phyloP scores from a whole-genome alignment of 2,329 filamentous ascomycete species.

The Xylariales sp. region DNA sequence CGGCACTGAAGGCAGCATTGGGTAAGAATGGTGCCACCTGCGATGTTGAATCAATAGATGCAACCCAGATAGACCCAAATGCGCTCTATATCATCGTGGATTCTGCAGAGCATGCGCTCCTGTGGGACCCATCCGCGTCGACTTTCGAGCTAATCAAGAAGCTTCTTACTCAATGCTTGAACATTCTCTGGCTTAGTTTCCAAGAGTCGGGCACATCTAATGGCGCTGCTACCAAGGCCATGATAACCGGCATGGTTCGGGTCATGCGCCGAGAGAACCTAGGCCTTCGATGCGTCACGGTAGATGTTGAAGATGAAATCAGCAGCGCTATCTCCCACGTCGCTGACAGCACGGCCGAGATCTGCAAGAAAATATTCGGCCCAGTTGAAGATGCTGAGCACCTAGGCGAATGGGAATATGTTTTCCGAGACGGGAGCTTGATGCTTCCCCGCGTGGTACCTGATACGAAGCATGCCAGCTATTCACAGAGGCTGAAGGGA shows the following conservation, averaged over 20 bases:
- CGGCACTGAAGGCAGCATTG: too few relatives aligned
- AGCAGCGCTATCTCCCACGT: background rate
- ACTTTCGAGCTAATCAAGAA: slow-evolving; percentile 10
- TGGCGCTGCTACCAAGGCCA: slow-evolving; percentile 7
- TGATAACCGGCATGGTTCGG: slow-evolving; percentile 11
- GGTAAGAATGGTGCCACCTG: slow-evolving; percentile 2
- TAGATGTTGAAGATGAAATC: slow-evolving; percentile 7
- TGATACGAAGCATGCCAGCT: slow-evolving; percentile 2
- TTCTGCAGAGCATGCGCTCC: slow-evolving; percentile 10
- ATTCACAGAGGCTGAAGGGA: slow-evolving; percentile 1
- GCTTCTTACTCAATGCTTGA: slow-evolving; percentile 7
- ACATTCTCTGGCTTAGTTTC: slow-evolving; percentile 10
- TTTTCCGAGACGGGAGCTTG: slow-evolving; percentile 4
- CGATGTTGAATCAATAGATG: too few relatives aligned
- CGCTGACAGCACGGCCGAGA: slow-evolving; percentile 1
- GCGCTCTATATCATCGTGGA: slow-evolving; percentile 9
- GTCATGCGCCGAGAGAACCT: slow-evolving; percentile 13
- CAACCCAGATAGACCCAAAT: background rate
- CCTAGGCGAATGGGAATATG: slow-evolving; percentile 5
- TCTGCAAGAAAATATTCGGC: background rate
- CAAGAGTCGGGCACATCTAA: slow-evolving; percentile 4
- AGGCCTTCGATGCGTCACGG: slow-evolving; percentile 6
- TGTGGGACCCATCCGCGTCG: slow-evolving; percentile 7
- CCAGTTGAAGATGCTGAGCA: background rate
- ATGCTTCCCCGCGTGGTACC: slow-evolving; percentile 8